These are phyloP conservation scores for Tilletia setariae DNA, from an alignment of 1,284 basidiomycete species.

Conservation along the genomic window DNA sequence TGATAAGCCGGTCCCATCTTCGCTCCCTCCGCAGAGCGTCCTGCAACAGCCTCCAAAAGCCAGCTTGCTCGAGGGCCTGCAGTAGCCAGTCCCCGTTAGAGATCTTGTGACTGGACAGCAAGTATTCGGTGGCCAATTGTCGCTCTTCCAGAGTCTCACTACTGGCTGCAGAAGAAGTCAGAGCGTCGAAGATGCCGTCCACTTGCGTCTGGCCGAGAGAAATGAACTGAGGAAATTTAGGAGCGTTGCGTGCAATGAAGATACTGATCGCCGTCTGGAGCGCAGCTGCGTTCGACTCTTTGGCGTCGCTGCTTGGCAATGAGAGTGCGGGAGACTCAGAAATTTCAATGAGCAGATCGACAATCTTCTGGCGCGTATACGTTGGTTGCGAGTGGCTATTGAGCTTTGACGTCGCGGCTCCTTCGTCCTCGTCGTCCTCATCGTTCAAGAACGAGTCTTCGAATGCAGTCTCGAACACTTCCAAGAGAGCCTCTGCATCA, in stretches of 20 bases:
- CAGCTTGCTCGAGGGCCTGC: conserved; percentile 71
- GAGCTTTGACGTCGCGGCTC: not conserved
- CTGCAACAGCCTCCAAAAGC: conserved; percentile 85
- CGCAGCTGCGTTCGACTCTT: not conserved
- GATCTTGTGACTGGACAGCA: conserved; percentile 87
- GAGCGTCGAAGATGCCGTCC: conserved; percentile 71
- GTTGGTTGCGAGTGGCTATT: conserved; percentile 17
- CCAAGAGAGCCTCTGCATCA: conserved; percentile 90
- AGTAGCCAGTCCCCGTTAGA: conserved; percentile 70
- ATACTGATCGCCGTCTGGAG: conserved; percentile 76
- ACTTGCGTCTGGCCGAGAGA: conserved; percentile 67
- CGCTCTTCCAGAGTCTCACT: conserved; percentile 75
- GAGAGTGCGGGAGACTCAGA: not conserved
- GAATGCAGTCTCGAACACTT: conserved; percentile 88
- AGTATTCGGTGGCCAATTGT: conserved; percentile 88
- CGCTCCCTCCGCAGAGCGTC: conserved; percentile 72
- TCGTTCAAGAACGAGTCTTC: conserved; percentile 89
- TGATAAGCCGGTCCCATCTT: conserved; percentile 71
- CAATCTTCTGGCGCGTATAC: conserved; percentile 73
- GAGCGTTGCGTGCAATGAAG: conserved; percentile 91
- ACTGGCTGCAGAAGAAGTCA: conserved; percentile 66
- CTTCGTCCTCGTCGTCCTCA: conserved; percentile 49
- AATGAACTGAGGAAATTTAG: conserved; percentile 92
- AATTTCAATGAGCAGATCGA: conserved; percentile 82
- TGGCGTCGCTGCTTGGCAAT: no score